Conservation (phyloP, 257 asterid species). For the Cordia subcordata region DNA sequence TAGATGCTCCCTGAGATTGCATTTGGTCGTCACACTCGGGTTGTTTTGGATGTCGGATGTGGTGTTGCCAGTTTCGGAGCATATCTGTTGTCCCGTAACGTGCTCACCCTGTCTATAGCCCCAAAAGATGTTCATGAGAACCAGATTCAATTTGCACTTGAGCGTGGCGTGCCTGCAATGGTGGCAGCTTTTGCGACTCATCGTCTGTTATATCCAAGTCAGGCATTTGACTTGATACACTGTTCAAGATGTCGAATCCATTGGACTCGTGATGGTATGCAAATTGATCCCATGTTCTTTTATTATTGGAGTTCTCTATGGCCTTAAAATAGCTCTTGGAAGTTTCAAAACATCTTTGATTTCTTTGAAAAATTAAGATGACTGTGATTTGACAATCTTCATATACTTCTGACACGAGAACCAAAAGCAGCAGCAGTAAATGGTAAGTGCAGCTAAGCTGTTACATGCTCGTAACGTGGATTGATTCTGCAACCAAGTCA, state of each 20-base stretch:
- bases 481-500: too few species aligned
- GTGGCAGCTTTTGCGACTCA: constrained; percentile 80
- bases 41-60: constrained; percentile 89
- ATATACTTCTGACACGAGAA: not conserved
- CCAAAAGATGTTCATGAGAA: constrained; percentile 96
- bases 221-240: constrained; percentile 87
- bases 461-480: not conserved
- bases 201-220: constrained; percentile 84
- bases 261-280: constrained; percentile 96
- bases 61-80: constrained; percentile 99
- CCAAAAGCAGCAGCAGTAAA: not conserved
- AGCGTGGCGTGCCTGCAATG: constrained; percentile 97
- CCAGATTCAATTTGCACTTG: constrained; percentile 97
- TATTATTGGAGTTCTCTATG: not conserved
- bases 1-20: constrained; percentile 94
- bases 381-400: not conserved
- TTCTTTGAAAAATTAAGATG: not conserved
- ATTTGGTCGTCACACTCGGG: constrained; percentile 79
- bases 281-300: constrained; percentile 1
- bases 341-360: not conserved
- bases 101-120: constrained; percentile 79
- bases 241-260: constrained; percentile 95
- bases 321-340: too few species aligned
- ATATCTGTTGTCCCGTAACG: constrained; percentile 71
- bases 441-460: too few species aligned